Evolutionary conservation across 176 grass and related monocot species (phyloP).

Genomic region (Zizania latifolia): DNA sequence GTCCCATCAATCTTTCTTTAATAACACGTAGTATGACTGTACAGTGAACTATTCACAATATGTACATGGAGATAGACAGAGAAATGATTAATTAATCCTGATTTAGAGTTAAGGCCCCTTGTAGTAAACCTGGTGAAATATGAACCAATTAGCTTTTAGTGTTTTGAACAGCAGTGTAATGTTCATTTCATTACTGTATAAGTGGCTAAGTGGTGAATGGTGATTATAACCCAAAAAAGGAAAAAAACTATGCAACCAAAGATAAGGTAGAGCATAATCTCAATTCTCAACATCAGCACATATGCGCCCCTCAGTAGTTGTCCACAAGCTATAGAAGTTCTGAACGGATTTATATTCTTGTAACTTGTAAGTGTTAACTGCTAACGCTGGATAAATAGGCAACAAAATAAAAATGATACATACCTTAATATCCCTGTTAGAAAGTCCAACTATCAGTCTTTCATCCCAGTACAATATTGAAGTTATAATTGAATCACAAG

Average conservation of each 20-base stretch:
- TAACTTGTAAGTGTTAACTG: too few relatives aligned
- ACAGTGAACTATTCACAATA: conserved; percentile 31
- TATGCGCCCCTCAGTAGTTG: too few relatives aligned
- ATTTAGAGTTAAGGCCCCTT: conserved; percentile 3
- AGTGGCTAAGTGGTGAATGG: background rate
- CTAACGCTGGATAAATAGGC: background rate
- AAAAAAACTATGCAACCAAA: background rate
- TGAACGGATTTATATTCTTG: too few relatives aligned
- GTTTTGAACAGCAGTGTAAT: background rate
- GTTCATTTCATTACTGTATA: background rate
- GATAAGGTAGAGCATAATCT: background rate
- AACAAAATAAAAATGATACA: background rate
- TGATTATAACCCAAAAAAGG: background rate
- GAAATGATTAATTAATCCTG: background rate
- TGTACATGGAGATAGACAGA: background rate
- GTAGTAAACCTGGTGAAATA: conserved; percentile 43
- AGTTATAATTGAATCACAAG: conserved; percentile 72
- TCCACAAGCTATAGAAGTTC: background rate
- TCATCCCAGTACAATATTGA: conserved; percentile 60
- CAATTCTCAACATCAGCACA: background rate
- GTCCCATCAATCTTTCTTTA: background rate
- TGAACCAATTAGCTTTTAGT: conserved; percentile 12
- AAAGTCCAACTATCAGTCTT: conserved; percentile 68
- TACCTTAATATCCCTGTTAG: conserved; percentile 90
- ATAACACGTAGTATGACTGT: background rate